phyloP scores from a whole-genome alignment of 441 rosid genomes.

The Biscutella auriculata region DNA sequence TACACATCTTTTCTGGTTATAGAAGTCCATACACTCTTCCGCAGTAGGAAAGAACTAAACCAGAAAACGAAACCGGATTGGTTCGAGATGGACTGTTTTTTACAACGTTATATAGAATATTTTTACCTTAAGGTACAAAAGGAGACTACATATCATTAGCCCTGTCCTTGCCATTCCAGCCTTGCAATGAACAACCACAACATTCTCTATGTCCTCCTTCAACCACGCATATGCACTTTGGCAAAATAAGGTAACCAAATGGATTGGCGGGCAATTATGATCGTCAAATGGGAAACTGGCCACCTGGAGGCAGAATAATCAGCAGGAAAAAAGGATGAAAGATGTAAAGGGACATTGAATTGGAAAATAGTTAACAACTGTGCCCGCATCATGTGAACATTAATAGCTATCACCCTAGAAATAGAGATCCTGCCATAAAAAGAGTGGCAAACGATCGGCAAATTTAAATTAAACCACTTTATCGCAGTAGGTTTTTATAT shows the following conservation, averaged over 20 bases:
- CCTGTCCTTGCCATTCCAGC: conserved; percentile 93
- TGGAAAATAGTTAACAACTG: neutral
- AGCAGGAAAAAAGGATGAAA: too few species aligned
- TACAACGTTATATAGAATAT: too few species aligned
- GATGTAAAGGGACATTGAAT: too few species aligned
- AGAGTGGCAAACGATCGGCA: neutral
- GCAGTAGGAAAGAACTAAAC: conserved; percentile 72
- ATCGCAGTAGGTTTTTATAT: neutral
- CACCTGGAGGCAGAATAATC: conserved; percentile 55
- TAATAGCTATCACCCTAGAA: neutral
- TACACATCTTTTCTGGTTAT: conserved; percentile 74
- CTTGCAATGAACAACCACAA: conserved; percentile 82
- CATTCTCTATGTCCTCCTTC: conserved; percentile 78
- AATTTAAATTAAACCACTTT: neutral
- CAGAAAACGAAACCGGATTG: neutral
- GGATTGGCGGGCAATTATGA: conserved; percentile 81
- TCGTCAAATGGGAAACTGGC: conserved; percentile 84
- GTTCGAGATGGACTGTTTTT: too few species aligned
- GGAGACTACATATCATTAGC: conserved; percentile 77
- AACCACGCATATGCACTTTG: conserved; percentile 79
- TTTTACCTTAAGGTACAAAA: conserved; percentile 66
- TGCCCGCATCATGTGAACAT: neutral
- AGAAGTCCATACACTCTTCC: conserved; percentile 57
- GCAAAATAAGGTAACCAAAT: conserved; percentile 63
- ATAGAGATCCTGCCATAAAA: neutral